These are phyloP conservation scores for Antrodiella citrinella DNA, from an alignment of 768 basidiomycete species.

Conservation along the genomic window DNA sequence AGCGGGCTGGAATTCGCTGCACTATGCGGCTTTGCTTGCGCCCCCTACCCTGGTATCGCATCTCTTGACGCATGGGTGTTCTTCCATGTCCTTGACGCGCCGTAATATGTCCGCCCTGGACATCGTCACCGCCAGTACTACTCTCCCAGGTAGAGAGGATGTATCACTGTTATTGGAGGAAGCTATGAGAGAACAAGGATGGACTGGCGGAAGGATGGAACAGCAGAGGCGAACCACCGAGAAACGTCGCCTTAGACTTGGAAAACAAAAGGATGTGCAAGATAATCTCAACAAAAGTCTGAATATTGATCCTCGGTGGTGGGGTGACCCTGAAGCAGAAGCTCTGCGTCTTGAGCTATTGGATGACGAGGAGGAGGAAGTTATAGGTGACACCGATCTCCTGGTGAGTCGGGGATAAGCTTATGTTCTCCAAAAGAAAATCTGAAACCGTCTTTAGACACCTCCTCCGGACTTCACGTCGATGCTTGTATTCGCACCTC, in stretches of 20 bases:
- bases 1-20: constrained; percentile 95
- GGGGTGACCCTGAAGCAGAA: constrained; percentile 42
- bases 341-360: constrained; percentile 20
- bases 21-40: constrained; percentile 82
- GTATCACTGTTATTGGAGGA: constrained; percentile 83
- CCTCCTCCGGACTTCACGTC: constrained; percentile 69
- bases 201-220: constrained; percentile 73
- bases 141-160: constrained; percentile 75
- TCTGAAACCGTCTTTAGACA: constrained; percentile 36
- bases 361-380: constrained; percentile 40
- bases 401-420: constrained; percentile 9
- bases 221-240: constrained; percentile 54
- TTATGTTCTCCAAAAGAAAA: background rate
- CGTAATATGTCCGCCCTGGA: constrained; percentile 83
- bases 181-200: constrained; percentile 81
- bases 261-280: constrained; percentile 46
- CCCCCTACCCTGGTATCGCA: constrained; percentile 89
- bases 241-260: constrained; percentile 40
- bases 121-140: constrained; percentile 78
- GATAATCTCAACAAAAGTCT: constrained; percentile 52
- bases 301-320: constrained; percentile 55
- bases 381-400: constrained; percentile 20
- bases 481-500: constrained; percentile 91
- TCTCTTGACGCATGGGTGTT: constrained; percentile 88
- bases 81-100: constrained; percentile 67